These are phyloP conservation scores for Vanderwaltozyma yarrowii DNA, from an alignment of 805 yeast genomes.

Conservation along the genomic window DNA sequence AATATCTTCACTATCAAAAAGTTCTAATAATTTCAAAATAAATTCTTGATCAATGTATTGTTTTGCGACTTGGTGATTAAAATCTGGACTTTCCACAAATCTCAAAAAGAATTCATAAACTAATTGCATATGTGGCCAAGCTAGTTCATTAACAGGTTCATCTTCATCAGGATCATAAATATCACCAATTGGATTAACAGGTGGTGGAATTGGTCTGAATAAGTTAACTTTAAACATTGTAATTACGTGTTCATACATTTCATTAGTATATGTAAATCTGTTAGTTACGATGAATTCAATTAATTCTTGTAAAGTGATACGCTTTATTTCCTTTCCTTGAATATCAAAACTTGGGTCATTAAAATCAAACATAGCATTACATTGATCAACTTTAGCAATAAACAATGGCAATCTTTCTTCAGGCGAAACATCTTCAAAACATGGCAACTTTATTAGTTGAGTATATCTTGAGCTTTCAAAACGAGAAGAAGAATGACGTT, in stretches of 20 bases:
- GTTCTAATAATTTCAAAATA: slow-evolving; percentile 67
- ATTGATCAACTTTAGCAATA: slow-evolving; percentile 83
- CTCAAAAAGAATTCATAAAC: slow-evolving; percentile 90
- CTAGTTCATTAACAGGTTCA: slow-evolving; percentile 90
- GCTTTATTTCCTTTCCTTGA: slow-evolving; percentile 85
- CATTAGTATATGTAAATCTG: slow-evolving; percentile 79
- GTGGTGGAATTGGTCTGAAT: slow-evolving; percentile 96
- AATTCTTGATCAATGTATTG: slow-evolving; percentile 89
- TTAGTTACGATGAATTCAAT: slow-evolving; percentile 78
- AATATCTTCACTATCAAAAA: slow-evolving; percentile 94
- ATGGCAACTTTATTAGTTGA: slow-evolving; percentile 66
- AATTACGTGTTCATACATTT: slow-evolving; percentile 80
- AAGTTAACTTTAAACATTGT: slow-evolving; percentile 82
- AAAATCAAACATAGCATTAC: slow-evolving; percentile 90
- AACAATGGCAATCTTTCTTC: slow-evolving; percentile 67
- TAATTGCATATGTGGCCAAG: slow-evolving; percentile 98
- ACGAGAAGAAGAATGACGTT: slow-evolving; percentile 84
- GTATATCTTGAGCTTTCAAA: slow-evolving; percentile 69
- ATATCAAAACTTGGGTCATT: slow-evolving; percentile 87
- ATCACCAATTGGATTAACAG: slow-evolving; percentile 95
- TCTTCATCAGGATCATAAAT: slow-evolving; percentile 97
- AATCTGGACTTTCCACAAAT: slow-evolving; percentile 90
- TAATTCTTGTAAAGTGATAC: slow-evolving; percentile 78
- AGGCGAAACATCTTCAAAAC: slow-evolving; percentile 78
- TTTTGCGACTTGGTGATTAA: slow-evolving; percentile 86